Conservation (phyloP, 768 basidiomycete species). For the Cystobasidium ongulense region DNA sequence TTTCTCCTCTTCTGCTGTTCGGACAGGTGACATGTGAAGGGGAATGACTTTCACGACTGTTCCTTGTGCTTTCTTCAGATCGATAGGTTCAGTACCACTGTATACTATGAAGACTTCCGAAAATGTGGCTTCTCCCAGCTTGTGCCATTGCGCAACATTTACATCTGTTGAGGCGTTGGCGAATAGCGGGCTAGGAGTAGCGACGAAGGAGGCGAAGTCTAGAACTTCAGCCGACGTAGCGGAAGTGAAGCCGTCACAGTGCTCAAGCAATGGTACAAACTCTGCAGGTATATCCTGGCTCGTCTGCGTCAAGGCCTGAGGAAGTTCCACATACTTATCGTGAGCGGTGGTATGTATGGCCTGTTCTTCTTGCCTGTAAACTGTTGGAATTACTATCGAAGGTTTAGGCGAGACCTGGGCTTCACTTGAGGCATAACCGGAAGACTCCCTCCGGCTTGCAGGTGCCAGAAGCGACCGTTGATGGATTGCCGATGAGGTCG, state of each 20-base stretch:
- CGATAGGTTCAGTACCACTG: not conserved
- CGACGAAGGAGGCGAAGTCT: conserved; percentile 38
- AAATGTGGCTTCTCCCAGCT: conserved; percentile 93
- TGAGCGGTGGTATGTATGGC: too few species aligned
- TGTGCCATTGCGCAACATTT: conserved; percentile 47
- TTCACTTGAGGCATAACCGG: too few species aligned
- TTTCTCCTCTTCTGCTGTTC: not conserved
- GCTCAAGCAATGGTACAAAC: not conserved
- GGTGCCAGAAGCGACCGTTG: not conserved
- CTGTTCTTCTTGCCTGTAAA: too few species aligned
- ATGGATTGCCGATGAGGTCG: not conserved
- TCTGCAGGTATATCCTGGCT: not conserved
- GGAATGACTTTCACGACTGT: conserved; percentile 88
- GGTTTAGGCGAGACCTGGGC: too few species aligned
- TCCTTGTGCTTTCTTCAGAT: conserved; percentile 49
- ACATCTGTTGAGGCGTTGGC: not conserved
- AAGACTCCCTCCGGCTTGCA: too few species aligned
- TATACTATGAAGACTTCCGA: conserved; percentile 83
- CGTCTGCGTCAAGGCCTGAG: too few species aligned
- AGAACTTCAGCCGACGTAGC: not conserved
- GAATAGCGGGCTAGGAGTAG: conserved; percentile 8
- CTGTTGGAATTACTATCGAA: too few species aligned
- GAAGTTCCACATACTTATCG: too few species aligned
- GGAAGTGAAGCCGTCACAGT: not conserved
- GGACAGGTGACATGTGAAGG: conserved; percentile 49